Conservation (phyloP, 306 rosid genomes). For the Vigna mungo region DNA sequence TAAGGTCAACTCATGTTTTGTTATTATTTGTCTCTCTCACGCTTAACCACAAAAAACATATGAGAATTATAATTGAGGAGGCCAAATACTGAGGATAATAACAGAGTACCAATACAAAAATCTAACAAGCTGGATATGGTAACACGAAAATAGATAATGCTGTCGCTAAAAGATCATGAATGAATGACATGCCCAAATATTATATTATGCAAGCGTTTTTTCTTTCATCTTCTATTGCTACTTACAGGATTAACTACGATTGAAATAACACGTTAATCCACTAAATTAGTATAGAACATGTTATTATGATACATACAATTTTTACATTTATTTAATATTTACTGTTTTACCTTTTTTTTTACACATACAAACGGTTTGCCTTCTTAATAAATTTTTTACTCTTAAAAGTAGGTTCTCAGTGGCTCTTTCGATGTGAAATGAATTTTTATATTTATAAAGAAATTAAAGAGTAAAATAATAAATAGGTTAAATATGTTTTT, state of each 20-base stretch:
- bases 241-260: background rate
- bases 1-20: constrained; percentile 35
- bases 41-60: constrained; percentile 9
- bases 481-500: too few relatives aligned
- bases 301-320: too few relatives aligned
- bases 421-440: too few relatives aligned
- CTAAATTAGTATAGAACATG: too few relatives aligned
- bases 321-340: too few relatives aligned
- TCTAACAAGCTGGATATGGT: background rate
- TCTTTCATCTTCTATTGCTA: background rate
- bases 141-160: background rate
- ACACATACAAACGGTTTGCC: too few relatives aligned
- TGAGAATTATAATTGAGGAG: background rate
- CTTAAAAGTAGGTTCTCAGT: too few relatives aligned
- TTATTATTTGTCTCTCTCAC: constrained; percentile 33
- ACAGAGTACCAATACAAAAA: background rate
- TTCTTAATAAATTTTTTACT: too few relatives aligned
- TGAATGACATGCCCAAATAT: background rate
- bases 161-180: background rate
- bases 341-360: too few relatives aligned
- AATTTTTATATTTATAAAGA: too few relatives aligned
- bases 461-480: too few relatives aligned
- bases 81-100: background rate
- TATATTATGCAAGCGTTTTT: background rate
- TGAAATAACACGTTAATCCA: background rate